Base-by-base conservation (phyloP, 139 green algal species). In the Micromonas pusilla region DNA sequence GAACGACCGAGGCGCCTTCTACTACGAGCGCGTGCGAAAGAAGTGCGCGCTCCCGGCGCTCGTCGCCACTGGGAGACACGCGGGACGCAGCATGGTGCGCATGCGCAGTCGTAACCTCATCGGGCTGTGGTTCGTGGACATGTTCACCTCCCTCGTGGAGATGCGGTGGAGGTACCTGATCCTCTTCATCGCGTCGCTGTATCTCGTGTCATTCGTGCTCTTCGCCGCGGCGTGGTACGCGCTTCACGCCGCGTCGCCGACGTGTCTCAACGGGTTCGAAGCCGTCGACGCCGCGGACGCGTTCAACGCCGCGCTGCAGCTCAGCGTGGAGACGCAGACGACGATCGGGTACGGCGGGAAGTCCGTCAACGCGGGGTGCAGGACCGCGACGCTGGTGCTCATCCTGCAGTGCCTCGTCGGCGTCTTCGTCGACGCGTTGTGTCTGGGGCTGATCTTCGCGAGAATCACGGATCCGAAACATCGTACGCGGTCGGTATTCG, bases 391-490 rank as follows among this genome's bases (percentile, higher is more conserved):
- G 5, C 25, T 68, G 13, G 36, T 77, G 0, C 71, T 77, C 19
- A 33, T 31, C 20, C 19, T 26, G 36, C 71, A 77, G 71, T n/a
- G 36, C 28, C 36, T 77, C 20, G 13, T 67, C 5, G 36, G 26
- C 33, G 32, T 77, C 23, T 39, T 77, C 36, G 54, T 77, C 25
- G 37, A 67, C 37, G 71, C 71, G 60, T 36, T 68, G 25, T 30
- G 25, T 5, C 16, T 68, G 6, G 60, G 60, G 19, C 23, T 68
- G 19, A 31, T 77, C 20, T 62, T 77, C 28, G 36, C 32, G 71
- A 31, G 85, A 54, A 88, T 96, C 81, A 83, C 68, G 25, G 89
- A 94, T 83, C 90, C 92, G 66, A 92, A 93, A 82, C 85, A 93
- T 64, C 68, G 72, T 36, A 66, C 86, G 91, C 28, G 87, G 85